Conservation (phyloP, 192 early-diverging fungal species). For the Entomortierella lignicola region DNA sequence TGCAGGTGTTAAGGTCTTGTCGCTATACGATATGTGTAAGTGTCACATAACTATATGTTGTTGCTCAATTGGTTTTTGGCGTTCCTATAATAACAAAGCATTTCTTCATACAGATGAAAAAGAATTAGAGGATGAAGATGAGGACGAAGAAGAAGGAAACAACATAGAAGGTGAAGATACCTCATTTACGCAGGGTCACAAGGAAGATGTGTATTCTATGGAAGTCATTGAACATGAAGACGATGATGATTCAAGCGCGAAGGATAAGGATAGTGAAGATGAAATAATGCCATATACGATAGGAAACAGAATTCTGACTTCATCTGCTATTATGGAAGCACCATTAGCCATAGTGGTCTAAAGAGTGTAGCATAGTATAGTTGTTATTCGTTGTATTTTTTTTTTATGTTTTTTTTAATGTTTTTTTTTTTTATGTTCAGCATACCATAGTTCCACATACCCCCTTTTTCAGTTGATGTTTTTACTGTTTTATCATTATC, state of each 20-base stretch:
- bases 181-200: not conserved
- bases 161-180: slow-evolving; percentile 5
- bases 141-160: slow-evolving; percentile 9
- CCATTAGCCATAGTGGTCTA: slow-evolving; percentile 13
- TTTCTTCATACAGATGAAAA: slow-evolving; percentile 14
- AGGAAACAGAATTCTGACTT: slow-evolving; percentile 5
- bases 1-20: slow-evolving; percentile 35
- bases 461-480: not conserved
- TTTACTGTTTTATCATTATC: not conserved
- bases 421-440: not conserved
- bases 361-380: too few species aligned
- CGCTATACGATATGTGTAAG: slow-evolving; percentile 49
- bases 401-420: not conserved
- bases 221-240: slow-evolving; percentile 12
- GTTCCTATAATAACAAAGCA: not conserved
- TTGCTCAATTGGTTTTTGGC: not conserved
- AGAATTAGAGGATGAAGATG: slow-evolving; percentile 13
- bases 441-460: not conserved
- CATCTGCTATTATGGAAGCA: not conserved
- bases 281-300: not conserved
- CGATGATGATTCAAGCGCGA: not conserved
- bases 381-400: not conserved
- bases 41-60: not conserved
- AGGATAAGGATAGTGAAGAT: not conserved
- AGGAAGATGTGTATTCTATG: slow-evolving; percentile 7